Percentiles rank a stretch among this genome's conserved stretches.
Conservation (phyloP, 805 yeast genomes). For the Grigorovia jiainica region DNA sequence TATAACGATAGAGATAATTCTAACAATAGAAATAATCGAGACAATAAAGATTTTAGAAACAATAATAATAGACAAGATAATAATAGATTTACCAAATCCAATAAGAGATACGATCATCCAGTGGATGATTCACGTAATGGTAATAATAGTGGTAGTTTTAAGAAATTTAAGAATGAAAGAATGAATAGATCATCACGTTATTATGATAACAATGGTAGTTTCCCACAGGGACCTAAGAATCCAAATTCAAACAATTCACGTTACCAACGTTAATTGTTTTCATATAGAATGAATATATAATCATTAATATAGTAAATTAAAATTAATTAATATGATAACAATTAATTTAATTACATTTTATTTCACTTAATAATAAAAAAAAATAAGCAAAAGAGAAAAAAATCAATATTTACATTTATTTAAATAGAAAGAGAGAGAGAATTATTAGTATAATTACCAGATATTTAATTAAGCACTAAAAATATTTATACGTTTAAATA, state of each 20-base stretch:
- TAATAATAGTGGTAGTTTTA: not conserved
- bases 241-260: conserved; percentile 8
- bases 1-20: not conserved
- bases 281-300: not conserved
- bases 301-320: not conserved
- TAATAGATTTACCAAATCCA: not conserved
- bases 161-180: not conserved
- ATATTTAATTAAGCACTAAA: too few species aligned
- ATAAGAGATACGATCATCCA: not conserved
- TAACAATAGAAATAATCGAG: not conserved
- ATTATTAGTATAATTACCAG: too few species aligned
- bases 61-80: not conserved
- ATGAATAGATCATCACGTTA: not conserved
- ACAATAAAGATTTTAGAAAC: conserved; percentile 7
- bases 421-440: too few species aligned
- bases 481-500: conserved; percentile 2
- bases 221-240: conserved; percentile 19
- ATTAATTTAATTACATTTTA: too few species aligned
- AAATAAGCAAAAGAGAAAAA: not conserved
- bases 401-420: too few species aligned
- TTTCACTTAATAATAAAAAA: not conserved
- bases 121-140: not conserved
- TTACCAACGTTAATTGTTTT: conserved; percentile 11
- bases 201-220: not conserved
- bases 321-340: too few species aligned